A percentile compares a stretch with the other conserved stretches of the same genome.
Conservation (phyloP, 768 basidiomycete genomes). For the Sporobolomyces roseus region DNA sequence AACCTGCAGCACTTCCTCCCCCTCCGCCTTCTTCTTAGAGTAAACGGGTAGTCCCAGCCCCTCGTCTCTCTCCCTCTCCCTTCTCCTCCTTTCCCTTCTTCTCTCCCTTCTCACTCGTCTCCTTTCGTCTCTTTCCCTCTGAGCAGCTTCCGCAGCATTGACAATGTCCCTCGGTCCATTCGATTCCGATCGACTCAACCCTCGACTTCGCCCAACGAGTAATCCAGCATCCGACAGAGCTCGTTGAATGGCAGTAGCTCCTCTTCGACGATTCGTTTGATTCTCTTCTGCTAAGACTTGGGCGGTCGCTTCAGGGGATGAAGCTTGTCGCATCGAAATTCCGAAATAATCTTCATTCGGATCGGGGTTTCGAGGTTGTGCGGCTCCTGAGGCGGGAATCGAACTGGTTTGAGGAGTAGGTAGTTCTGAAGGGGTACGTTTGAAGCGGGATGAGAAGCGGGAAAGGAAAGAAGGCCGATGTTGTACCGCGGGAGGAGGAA, state of each 20-base stretch:
- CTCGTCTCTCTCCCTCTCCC: conserved; percentile 22
- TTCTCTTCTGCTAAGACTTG: conserved; percentile 6
- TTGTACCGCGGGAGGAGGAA: neutral
- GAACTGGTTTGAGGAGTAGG: neutral
- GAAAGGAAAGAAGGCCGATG: conserved; percentile 3
- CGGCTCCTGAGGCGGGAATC: neutral
- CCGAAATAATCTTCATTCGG: too few relatives aligned
- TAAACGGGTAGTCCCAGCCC: conserved; percentile 29
- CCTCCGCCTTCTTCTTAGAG: conserved; percentile 20
- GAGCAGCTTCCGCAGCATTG: neutral
- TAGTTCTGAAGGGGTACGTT: neutral
- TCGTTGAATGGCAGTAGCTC: neutral
- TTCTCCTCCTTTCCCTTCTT: conserved; percentile 11
- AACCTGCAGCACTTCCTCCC: conserved; percentile 23
- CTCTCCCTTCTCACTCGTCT: conserved; percentile 2
- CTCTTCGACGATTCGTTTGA: neutral
- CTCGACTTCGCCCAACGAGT: neutral
- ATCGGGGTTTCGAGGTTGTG: neutral
- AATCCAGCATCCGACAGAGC: conserved; percentile 17
- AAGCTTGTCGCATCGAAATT: neutral
- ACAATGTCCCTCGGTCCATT: neutral
- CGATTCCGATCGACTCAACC: neutral
- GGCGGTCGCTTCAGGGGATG: neutral
- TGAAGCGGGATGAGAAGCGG: conserved; percentile 5
- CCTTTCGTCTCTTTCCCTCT: conserved; percentile 16